Evolutionary conservation across 768 basidiomycete species (phyloP), one percentile per base, ranked within the genome.

Genomic region (Termitomyces sp.): DNA sequence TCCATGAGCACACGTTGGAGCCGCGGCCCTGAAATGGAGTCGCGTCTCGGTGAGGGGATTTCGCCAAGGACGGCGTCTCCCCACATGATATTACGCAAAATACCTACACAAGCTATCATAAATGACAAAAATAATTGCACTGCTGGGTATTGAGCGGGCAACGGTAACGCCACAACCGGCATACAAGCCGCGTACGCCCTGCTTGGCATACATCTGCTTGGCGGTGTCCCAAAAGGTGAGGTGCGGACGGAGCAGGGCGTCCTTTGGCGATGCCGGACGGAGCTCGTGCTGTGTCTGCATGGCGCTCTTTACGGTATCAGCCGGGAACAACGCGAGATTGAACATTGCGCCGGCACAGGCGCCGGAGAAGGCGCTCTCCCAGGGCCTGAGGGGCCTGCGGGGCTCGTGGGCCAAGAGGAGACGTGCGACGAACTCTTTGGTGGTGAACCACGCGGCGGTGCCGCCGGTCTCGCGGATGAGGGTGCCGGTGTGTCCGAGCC

Each of bases 401-500:
- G 9, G 40, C 3, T 6, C 40, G 40, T 0, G 40, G 0, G 77
- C 72, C 26, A 88, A 72, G 57, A 97, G 84, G 14, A 72, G 65
- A 16, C 80, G 70, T 16, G 86, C 84, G 20, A 90, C 80, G 59
- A 84, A 80, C 69, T 98, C 94, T 69, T 95, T 97, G 10, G 87
- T 83, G 20, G 84, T 77, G 70, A 98, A 98, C 96, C 96, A 98
- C 1, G 92, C 89, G 0, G 88, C 85, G 5, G 85, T 84, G 5
- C 96, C 95, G 10, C 94, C 95, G 0, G 91, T 92, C 69, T 98
- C 96, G 22, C 96, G 90, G 32, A 98, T 82, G 60, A 98, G 76
- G 0, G 94, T 98, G 6, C 93, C 96, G 0, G 87, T 92, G 64
- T 98, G 96, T 2, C 96, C 96, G 6, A 96, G 81, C 96, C 96